Conservation (phyloP, 2,329 filamentous ascomycete species). For the Xylaria sp. region DNA sequence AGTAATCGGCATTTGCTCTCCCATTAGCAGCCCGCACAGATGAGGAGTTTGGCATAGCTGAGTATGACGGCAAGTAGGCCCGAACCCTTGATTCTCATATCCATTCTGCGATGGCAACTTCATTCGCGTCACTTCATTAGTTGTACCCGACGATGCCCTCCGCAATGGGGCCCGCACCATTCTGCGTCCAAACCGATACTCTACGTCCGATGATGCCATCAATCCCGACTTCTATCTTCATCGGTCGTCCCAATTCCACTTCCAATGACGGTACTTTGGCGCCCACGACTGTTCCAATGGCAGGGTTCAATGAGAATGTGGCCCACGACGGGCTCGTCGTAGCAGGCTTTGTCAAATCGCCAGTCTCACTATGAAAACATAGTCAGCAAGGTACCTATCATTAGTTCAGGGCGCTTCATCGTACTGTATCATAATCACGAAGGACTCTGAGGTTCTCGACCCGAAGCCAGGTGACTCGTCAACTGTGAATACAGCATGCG, state of each 20-base stretch:
- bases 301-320: slow-evolving; percentile 50
- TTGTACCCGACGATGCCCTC: slow-evolving; percentile 65
- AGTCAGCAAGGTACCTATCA: slow-evolving; percentile 24
- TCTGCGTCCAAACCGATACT: slow-evolving; percentile 54
- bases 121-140: slow-evolving; percentile 31
- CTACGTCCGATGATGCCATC: slow-evolving; percentile 62
- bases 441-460: slow-evolving; percentile 45
- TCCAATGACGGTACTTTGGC: slow-evolving; percentile 46
- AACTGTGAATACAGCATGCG: slow-evolving; percentile 57
- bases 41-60: not conserved
- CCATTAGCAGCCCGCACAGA: not conserved
- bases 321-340: slow-evolving; percentile 58
- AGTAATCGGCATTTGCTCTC: not conserved
- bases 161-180: slow-evolving; percentile 51
- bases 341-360: slow-evolving; percentile 56
- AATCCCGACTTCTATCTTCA: slow-evolving; percentile 58
- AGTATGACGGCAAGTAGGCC: not conserved
- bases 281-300: slow-evolving; percentile 10
- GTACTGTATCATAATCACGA: slow-evolving; percentile 59
- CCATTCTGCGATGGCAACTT: not conserved
- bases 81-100: not conserved
- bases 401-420: slow-evolving; percentile 32
- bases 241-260: slow-evolving; percentile 51
- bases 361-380: slow-evolving; percentile 50
- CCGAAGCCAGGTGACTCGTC: slow-evolving; percentile 39